Evolutionary conservation across 169 alveolate genomes (phyloP).

Genomic region (Eimeria necatrix): DNA sequence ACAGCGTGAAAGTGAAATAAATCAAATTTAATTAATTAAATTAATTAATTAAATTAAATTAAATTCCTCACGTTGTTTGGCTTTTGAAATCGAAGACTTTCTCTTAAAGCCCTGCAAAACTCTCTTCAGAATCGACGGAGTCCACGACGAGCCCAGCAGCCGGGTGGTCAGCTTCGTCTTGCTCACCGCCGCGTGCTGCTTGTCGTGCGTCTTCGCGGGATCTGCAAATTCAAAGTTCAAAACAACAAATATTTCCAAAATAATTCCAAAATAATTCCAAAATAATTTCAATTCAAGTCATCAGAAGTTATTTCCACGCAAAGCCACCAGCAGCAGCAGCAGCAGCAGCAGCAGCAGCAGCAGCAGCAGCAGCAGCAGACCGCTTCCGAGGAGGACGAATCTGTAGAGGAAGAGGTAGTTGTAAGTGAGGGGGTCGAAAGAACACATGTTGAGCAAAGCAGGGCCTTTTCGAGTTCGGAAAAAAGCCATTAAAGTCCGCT

Average conservation of each 20-base stretch:
- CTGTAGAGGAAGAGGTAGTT: constrained; percentile 49
- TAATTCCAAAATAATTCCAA: not conserved
- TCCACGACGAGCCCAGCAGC: constrained; percentile 21
- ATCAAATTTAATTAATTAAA: no score
- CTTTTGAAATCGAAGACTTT: not conserved
- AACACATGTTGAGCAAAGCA: constrained; percentile 21
- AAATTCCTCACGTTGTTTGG: constrained; percentile 7
- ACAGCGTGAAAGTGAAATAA: no score
- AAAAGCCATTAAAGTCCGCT: constrained; percentile 55
- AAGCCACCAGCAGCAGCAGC: not conserved
- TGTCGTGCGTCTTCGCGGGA: constrained; percentile 31
- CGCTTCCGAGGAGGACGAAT: constrained; percentile 39
- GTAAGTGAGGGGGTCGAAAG: constrained; percentile 46
- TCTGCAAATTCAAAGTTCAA: not conserved
- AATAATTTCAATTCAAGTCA: not conserved
- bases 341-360: not conserved
- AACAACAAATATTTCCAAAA: not conserved
- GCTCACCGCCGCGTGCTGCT: constrained; percentile 55
- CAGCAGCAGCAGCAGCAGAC: not conserved
- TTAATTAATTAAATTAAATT: not conserved
- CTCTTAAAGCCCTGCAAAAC: not conserved
- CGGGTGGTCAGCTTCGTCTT: not conserved
- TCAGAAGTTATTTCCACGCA: not conserved
- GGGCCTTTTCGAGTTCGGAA: constrained; percentile 8
- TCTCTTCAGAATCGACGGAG: constrained; percentile 15